phyloP scores from a whole-genome alignment of 1,139 yeast species.

The Protomyces macrosporus region DNA sequence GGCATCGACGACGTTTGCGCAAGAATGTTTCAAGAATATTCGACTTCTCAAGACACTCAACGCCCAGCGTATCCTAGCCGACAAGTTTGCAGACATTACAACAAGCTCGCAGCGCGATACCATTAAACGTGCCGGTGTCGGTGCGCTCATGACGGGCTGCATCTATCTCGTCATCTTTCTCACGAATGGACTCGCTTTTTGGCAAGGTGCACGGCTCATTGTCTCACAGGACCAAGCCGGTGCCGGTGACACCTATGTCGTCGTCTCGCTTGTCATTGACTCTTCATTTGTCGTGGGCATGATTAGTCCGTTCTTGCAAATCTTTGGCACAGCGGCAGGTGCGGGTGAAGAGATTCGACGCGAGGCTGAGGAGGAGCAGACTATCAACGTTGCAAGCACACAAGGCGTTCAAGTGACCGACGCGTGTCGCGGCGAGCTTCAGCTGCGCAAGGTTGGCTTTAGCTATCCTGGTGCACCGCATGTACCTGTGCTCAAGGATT shows the following conservation, averaged over 20 bases:
- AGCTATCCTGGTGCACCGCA: slow-evolving; percentile 45
- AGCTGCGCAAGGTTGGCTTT: slow-evolving; percentile 37
- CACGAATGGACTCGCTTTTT: slow-evolving; percentile 42
- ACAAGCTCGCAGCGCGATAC: slow-evolving; percentile 35
- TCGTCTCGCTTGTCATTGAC: slow-evolving; percentile 41
- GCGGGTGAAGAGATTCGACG: slow-evolving; percentile 1
- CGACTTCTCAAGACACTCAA: slow-evolving; percentile 45
- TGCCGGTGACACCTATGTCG: slow-evolving; percentile 44
- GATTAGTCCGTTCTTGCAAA: slow-evolving; percentile 7
- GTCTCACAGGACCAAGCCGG: slow-evolving; percentile 43
- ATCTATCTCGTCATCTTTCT: slow-evolving; percentile 41
- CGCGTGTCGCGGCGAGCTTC: slow-evolving; percentile 33
- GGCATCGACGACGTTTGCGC: slow-evolving; percentile 39
- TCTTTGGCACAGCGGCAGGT: slow-evolving; percentile 2
- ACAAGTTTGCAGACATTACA: slow-evolving; percentile 38
- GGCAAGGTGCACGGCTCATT: slow-evolving; percentile 40
- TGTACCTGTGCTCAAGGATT: slow-evolving; percentile 39
- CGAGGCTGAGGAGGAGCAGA: background rate
- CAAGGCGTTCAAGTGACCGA: background rate
- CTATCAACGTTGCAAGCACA: background rate
- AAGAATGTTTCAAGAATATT: slow-evolving; percentile 43
- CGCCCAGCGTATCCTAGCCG: slow-evolving; percentile 40
- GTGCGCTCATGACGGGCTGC: slow-evolving; percentile 38
- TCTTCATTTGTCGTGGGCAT: slow-evolving; percentile 36
- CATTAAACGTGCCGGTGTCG: slow-evolving; percentile 36